Conservation (phyloP, 257 asterid genomes). For the Ligustrum vulgare region DNA sequence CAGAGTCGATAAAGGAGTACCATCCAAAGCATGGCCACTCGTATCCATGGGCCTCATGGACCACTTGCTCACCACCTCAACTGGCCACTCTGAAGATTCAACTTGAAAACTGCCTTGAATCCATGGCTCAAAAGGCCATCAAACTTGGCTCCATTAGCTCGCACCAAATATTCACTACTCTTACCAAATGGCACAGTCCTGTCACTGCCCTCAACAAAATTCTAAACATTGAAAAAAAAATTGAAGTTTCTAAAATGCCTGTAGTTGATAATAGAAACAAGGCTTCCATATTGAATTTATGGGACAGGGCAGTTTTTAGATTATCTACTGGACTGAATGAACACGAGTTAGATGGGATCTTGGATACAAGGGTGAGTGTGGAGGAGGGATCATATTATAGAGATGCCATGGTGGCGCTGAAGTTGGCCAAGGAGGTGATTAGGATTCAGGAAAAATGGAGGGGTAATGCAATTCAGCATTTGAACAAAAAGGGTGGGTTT, state of each 20-base stretch:
- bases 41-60: slow-evolving; percentile 93
- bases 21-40: slow-evolving; percentile 90
- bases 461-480: slow-evolving; percentile 72
- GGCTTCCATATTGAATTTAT: slow-evolving; percentile 50
- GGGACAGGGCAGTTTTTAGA: slow-evolving; percentile 82
- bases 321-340: slow-evolving; percentile 54
- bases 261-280: slow-evolving; percentile 30
- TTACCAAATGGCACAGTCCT: slow-evolving; percentile 88
- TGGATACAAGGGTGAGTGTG: slow-evolving; percentile 37
- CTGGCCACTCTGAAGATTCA: slow-evolving; percentile 49
- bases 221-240: slow-evolving; percentile 28
- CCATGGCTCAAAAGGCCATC: slow-evolving; percentile 67
- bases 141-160: slow-evolving; percentile 80
- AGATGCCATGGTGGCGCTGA: slow-evolving; percentile 80
- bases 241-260: slow-evolving; percentile 27
- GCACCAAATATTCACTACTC: slow-evolving; percentile 72
- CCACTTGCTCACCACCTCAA: slow-evolving; percentile 57
- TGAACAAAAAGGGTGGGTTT: slow-evolving; percentile 75
- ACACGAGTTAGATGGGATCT: slow-evolving; percentile 49
- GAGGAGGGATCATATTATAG: slow-evolving; percentile 65
- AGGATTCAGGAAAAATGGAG: slow-evolving; percentile 75
- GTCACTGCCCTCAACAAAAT: slow-evolving; percentile 68
- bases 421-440: slow-evolving; percentile 90
- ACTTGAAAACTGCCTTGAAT: slow-evolving; percentile 80
- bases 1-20: slow-evolving; percentile 65